Conservation (phyloP, 2,329 filamentous ascomycete genomes). For the Colletotrichum scovillei region DNA sequence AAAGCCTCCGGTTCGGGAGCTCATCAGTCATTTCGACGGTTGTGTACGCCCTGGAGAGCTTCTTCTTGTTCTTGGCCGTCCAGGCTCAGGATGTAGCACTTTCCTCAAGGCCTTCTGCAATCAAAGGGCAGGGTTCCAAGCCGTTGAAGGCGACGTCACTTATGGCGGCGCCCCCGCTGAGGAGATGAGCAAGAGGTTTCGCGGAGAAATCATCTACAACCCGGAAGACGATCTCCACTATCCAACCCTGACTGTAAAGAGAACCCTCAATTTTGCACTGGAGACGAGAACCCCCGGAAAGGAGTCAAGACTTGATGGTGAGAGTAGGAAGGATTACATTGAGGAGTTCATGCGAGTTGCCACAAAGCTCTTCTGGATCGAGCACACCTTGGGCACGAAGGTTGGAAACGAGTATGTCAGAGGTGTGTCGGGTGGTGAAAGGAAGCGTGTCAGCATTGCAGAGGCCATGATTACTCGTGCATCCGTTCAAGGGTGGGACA, state of each 20-base stretch:
- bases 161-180: conserved; percentile 64
- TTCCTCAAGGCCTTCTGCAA: conserved; percentile 75
- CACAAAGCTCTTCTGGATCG: conserved; percentile 77
- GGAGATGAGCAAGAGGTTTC: conserved; percentile 63
- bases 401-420: conserved; percentile 76
- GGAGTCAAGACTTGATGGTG: conserved; percentile 66
- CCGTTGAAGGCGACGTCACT: conserved; percentile 72
- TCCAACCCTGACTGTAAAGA: conserved; percentile 73
- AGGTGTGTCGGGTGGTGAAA: conserved; percentile 71
- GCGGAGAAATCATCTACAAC: conserved; percentile 73
- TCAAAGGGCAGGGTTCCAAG: conserved; percentile 72
- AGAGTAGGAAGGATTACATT: conserved; percentile 66
- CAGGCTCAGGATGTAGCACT: conserved; percentile 67
- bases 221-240: conserved; percentile 79
- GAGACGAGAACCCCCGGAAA: conserved; percentile 67
- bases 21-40: conserved; percentile 66
- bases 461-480: conserved; percentile 73
- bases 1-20: conserved; percentile 47
- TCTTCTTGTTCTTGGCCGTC: conserved; percentile 67
- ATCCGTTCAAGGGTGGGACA: conserved; percentile 78
- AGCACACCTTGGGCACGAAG: conserved; percentile 73
- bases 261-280: conserved; percentile 76
- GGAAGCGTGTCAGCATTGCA: conserved; percentile 81
- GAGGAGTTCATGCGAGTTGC: conserved; percentile 68
- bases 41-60: conserved; percentile 66